A percentile compares a stretch with the other conserved stretches of the same genome.
Evolutionary conservation across 805 yeast species (phyloP).

Genomic region (Yamadazyma sp.): DNA sequence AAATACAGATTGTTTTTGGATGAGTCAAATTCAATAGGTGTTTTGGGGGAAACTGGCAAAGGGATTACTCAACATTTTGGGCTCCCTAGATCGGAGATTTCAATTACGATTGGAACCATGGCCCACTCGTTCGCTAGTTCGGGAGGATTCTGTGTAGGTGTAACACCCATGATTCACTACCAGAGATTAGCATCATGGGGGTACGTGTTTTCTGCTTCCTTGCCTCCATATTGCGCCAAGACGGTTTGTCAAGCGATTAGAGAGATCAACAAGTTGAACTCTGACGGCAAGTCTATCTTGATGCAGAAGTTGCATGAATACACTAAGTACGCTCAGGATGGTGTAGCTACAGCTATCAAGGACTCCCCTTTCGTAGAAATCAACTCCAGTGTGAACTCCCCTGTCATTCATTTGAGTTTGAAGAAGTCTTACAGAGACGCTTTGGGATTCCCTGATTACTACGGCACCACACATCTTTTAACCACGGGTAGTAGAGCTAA

Average conservation of each 20-base stretch:
- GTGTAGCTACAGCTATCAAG: slow-evolving; percentile 39
- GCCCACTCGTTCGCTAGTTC: slow-evolving; percentile 79
- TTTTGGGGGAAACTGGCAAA: slow-evolving; percentile 79
- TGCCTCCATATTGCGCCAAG: slow-evolving; percentile 87
- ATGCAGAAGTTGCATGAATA: slow-evolving; percentile 41
- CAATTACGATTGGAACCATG: slow-evolving; percentile 84
- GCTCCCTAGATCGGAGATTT: slow-evolving; percentile 69
- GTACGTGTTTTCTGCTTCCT: slow-evolving; percentile 89
- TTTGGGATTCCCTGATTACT: slow-evolving; percentile 48
- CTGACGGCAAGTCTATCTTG: slow-evolving; percentile 35
- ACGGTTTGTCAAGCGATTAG: slow-evolving; percentile 53
- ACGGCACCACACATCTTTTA: slow-evolving; percentile 48
- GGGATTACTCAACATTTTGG: slow-evolving; percentile 78
- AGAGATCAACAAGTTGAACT: slow-evolving; percentile 37
- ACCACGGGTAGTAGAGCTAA: slow-evolving; percentile 47
- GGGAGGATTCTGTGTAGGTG: slow-evolving; percentile 95
- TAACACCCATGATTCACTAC: slow-evolving; percentile 77
- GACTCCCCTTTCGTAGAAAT: slow-evolving; percentile 46
- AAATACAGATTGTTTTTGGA: slow-evolving; percentile 87
- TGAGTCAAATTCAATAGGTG: slow-evolving; percentile 85
- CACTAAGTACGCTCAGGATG: slow-evolving; percentile 35
- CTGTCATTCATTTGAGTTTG: slow-evolving; percentile 68
- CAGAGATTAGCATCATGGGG: slow-evolving; percentile 90
- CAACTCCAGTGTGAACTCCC: slow-evolving; percentile 58
- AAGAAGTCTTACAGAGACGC: slow-evolving; percentile 43